Percentiles rank a stretch among this genome's conserved stretches.
phyloP scores from a whole-genome alignment of 331 rosid species.

The Spiraea crenata region DNA sequence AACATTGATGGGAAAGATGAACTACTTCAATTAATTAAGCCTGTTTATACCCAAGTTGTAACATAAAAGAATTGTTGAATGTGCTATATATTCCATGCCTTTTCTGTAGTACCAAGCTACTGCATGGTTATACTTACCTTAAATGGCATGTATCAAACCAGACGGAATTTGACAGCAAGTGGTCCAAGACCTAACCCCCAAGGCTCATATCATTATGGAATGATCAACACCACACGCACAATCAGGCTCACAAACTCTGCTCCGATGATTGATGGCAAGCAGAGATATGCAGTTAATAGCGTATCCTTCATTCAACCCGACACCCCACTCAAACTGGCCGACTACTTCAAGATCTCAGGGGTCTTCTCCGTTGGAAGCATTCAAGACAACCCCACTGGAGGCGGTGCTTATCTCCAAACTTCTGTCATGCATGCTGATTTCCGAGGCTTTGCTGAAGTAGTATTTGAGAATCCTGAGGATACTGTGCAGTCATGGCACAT shows the following conservation, averaged over 20 bases:
- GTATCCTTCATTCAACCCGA: conserved; percentile 71
- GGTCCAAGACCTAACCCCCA: conserved; percentile 95
- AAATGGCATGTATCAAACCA: conserved; percentile 24
- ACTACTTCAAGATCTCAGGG: conserved; percentile 66
- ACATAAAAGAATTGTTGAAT: background rate
- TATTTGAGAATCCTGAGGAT: conserved; percentile 71
- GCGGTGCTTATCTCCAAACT: conserved; percentile 67
- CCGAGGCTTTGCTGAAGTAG: conserved; percentile 56
- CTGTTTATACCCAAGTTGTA: background rate
- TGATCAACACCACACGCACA: conserved; percentile 66
- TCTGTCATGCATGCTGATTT: conserved; percentile 71
- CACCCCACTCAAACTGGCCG: conserved; percentile 82
- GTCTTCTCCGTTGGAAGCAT: conserved; percentile 65
- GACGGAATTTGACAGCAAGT: conserved; percentile 74
- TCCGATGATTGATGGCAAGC: conserved; percentile 66
- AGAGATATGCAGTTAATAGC: conserved; percentile 69
- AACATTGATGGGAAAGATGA: background rate
- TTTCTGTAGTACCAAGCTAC: background rate
- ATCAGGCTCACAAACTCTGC: conserved; percentile 63
- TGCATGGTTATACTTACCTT: background rate
- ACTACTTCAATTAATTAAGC: background rate
- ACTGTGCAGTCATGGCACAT: conserved; percentile 71
- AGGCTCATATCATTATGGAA: conserved; percentile 86
- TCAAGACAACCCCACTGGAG: conserved; percentile 55
- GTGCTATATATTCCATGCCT: background rate